Evolutionary conservation across 1,284 basidiomycete genomes (phyloP), one percentile per base, ranked within the genome.

Genomic region (Sporisorium reilianum): DNA sequence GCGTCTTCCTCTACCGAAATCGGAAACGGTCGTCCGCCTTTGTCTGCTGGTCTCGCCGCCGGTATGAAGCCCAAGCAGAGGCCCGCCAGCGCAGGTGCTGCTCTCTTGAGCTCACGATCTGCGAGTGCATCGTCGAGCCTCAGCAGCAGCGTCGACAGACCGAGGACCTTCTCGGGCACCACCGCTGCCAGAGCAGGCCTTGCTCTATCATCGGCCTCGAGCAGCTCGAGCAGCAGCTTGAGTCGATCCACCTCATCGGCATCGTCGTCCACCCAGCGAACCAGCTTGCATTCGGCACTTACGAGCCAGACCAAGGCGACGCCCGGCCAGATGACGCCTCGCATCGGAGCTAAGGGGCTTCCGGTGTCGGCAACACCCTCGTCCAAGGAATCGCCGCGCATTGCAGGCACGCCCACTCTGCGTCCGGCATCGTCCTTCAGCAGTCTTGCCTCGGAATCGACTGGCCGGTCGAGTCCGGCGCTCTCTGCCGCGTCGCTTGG

Each of bases 61-160:
- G 67, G 67, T 10, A 67, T 71, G 66, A 70, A 67, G 57, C 73
- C 64, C n/a, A 71, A 58, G 55, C 67, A 66, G 44, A 66, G 73
- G 32, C 72, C 64, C 2, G 59, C 59, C 12, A 75, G 60, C 28
- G 63, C 66, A 8, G 60, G 57, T 6, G 56, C 65, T 36, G 46
- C 56, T 10, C 49, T 55, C 5, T n/a, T 23, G 22, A 49, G 58
- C 45, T 52, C 66, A 36, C 63, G 57, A 22, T 36, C 64, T 2
- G 26, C 50, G 0, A 59, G 44, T 14, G 59, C n/a, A 28, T 22
- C 46, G 0, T 36, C 50, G 20, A n/a, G 23, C 18, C 18, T 41
- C 2, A 42, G 30, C 8, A 18, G 20, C n/a, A 26, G 41, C 25
- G 44, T 30, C 6, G 63, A 66, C 5, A 36, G 64, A 38, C 64